Base-by-base conservation (phyloP, 2,329 filamentous ascomycete species). In the Colletotrichum orbiculare region DNA sequence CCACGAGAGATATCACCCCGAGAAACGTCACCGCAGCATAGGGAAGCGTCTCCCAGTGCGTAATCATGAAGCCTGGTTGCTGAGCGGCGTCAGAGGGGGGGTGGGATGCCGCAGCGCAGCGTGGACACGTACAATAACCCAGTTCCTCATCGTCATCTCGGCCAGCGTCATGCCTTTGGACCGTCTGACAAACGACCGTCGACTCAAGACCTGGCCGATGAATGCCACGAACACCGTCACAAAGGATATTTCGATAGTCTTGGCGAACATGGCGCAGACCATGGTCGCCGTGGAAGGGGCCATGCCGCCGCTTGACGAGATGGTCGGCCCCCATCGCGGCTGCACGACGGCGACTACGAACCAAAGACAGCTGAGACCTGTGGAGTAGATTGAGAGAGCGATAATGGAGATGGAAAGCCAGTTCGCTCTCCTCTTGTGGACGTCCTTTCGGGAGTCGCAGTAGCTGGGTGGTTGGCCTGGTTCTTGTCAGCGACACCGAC, bases 201-300 rank as follows among this genome's bases (percentile, higher is more conserved):
- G 83, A n/a, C 87, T 93, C 13, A 95, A 77, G 0, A 91, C 85
- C 73, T 96, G 92, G 0, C 92, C 92, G 0, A 94, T 74, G 59
- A 91, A 91, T 0, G 89, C 85, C 1, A 94, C 89, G 66, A 93
- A 91, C 0, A 92, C 88, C 0, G 91, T 93, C 4, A 93, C 91
- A 71, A 94, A 95, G 0, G 89, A 88, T 68, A 94, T 73, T 76
- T 95, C 92, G 52, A 94, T 92, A 0, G 89, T 86, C 76, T 94
- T 95, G 8, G 92, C 90, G 41, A 93, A 79, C 2, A 93, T 76
- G 0, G 91, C 85, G n/a, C 87, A 88, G 1, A 94, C 72, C 1
- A 92, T 76, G 1, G 87, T 89, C 0, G 92, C 91, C 2, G 87
- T 89, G 0, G 88, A 84, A 0, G 89, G 88, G 0, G 80, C 79